Base-by-base conservation (phyloP, 2,329 filamentous ascomycete species). In the Teratosphaeria zuluensis region DNA sequence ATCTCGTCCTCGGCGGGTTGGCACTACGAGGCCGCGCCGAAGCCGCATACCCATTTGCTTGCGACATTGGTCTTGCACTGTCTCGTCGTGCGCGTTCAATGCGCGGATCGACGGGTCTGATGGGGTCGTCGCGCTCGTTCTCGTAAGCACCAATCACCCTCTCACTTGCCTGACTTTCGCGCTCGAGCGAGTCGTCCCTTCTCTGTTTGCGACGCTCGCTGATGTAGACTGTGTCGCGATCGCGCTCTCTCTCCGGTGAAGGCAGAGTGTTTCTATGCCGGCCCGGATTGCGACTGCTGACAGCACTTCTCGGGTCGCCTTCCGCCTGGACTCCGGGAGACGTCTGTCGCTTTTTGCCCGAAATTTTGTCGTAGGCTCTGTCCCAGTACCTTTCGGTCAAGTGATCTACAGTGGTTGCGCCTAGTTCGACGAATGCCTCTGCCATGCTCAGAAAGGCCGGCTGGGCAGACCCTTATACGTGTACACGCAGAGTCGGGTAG, bases 111-210 rank as follows among this genome's bases (percentile, higher is more conserved):
- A 67, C 63, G 7, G 58, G 61, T 56, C 69, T 65, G 28, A 55
- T 54, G 1, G 67, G 68, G 56, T 70, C 69, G 67, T 69, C 68
- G 33, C 53, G 58, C 59, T 70, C 69, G 57, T 61, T 60, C 61
- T 69, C 65, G 67, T 70, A 71, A 11, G 62, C 63, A 42, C 62
- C 53, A 24, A 66, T 61, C 32, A 70, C 62, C 12, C 62, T 62
- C 48, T 68, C 66, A 53, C 60, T 64, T 21, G 56, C 59, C 46
- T 61, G 51, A 54, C 63, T 66, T 55, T 68, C 61, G 31, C 60
- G 63, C 33, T 66, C 65, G 19, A 67, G 58, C 51, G 61, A 63
- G 28, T 58, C 57, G 52, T 59, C 58, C 28, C 52, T 35, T 21
- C 16, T 30, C 51, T 16, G 46, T 30, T 33, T 19, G 46, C 38